Percentiles rank a stretch among this genome's conserved stretches.
phyloP scores from a whole-genome alignment of 805 yeast genomes.

The Suhomyces canberraensis region DNA sequence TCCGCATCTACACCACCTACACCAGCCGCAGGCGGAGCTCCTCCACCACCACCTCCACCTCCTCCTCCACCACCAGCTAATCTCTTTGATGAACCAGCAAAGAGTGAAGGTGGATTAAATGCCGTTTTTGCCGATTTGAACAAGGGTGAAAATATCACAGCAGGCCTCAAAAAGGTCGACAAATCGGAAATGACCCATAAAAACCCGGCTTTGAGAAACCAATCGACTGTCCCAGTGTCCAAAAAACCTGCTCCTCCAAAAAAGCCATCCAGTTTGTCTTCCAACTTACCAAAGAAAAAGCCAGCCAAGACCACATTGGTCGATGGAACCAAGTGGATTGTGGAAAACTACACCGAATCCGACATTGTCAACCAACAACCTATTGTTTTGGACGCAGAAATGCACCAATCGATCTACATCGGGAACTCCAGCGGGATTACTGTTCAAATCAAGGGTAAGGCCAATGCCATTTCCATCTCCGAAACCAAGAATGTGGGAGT shows the following conservation, averaged over 20 bases:
- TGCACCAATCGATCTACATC: constrained; percentile 85
- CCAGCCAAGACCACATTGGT: constrained; percentile 61
- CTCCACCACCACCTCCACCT: constrained; percentile 76
- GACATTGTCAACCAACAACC: constrained; percentile 48
- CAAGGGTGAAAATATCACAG: constrained; percentile 79
- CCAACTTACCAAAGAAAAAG: constrained; percentile 43
- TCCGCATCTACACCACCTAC: constrained; percentile 20
- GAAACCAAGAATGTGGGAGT: constrained; percentile 71
- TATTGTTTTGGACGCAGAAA: constrained; percentile 70
- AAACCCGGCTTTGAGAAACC: constrained; percentile 74
- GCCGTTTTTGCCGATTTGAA: constrained; percentile 93
- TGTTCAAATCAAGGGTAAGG: constrained; percentile 84
- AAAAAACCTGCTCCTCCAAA: constrained; percentile 77
- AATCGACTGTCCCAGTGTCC: constrained; percentile 39
- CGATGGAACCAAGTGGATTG: constrained; percentile 82
- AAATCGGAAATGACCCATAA: constrained; percentile 92
- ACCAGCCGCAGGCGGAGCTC: constrained; percentile 16
- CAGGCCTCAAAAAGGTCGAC: constrained; percentile 87
- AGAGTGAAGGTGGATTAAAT: constrained; percentile 53
- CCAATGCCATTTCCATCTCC: constrained; percentile 79
- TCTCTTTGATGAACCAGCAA: constrained; percentile 40
- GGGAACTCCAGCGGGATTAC: constrained; percentile 75
- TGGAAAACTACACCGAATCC: constrained; percentile 68
- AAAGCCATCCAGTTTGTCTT: constrained; percentile 65
- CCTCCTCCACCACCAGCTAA: constrained; percentile 86